Conservation (phyloP, 2,329 filamentous ascomycete species). For the Hysterium pulicare region DNA sequence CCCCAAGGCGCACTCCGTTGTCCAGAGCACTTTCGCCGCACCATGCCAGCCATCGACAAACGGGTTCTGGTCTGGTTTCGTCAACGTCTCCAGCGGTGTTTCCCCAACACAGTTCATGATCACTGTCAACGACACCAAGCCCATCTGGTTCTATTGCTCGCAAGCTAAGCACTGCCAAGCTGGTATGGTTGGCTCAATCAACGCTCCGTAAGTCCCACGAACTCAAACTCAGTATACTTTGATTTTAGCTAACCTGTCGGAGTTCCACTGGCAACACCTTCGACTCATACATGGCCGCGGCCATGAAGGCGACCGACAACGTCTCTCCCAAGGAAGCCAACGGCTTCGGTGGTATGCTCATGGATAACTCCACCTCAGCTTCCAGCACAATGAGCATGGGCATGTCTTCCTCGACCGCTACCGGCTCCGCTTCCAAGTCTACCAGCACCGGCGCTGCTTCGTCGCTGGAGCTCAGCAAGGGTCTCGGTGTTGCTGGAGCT, state of each 20-base stretch:
- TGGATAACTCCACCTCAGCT: constrained; percentile 7
- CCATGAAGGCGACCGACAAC: constrained; percentile 16
- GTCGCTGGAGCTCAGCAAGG: constrained; percentile 18
- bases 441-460: constrained; percentile 24
- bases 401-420: constrained; percentile 8
- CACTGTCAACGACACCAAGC: constrained; percentile 33
- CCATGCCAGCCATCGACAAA: constrained; percentile 32
- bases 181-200: constrained; percentile 42
- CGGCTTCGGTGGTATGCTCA: constrained; percentile 23
- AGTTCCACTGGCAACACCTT: constrained; percentile 16
- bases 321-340: constrained; percentile 22
- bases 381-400: constrained; percentile 6
- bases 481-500: constrained; percentile 22
- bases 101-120: constrained; percentile 29
- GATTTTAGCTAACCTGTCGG: constrained; percentile 11
- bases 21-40: constrained; percentile 30
- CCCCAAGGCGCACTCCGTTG: constrained; percentile 39
- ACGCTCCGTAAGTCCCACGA: constrained; percentile 29
- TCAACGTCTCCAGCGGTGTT: constrained; percentile 24
- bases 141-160: constrained; percentile 43
- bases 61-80: constrained; percentile 39
- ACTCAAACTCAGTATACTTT: not conserved
- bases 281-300: constrained; percentile 18
- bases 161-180: constrained; percentile 36
- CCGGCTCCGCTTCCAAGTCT: constrained; percentile 14